A percentile compares a stretch with the other conserved stretches of the same genome.
Evolutionary conservation across 192 early-diverging fungal species (phyloP).

Genomic region (Coemansia sp.): DNA sequence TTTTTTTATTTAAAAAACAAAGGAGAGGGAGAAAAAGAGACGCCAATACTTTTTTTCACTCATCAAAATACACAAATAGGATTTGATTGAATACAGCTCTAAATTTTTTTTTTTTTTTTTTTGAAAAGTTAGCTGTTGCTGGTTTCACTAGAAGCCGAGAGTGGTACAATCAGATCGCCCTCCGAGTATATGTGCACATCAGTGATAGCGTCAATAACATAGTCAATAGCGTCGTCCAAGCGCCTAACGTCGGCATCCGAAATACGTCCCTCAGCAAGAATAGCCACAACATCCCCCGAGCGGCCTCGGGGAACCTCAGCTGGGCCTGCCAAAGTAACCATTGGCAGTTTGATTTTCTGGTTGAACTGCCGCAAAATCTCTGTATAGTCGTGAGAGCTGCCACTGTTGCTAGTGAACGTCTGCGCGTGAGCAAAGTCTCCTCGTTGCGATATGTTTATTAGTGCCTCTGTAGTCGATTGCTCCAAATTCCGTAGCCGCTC

Average conservation of each 20-base stretch:
- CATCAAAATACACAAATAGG: too few relatives aligned
- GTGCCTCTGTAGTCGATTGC: slow-evolving; percentile 42
- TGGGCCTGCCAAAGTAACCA: slow-evolving; percentile 32
- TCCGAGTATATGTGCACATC: slow-evolving; percentile 20
- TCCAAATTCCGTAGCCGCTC: slow-evolving; percentile 45
- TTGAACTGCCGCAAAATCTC: slow-evolving; percentile 46
- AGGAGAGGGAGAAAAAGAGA: too few relatives aligned
- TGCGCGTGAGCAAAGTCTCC: slow-evolving; percentile 29
- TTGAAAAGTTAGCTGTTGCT: background rate
- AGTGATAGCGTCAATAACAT: slow-evolving; percentile 32
- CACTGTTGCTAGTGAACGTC: slow-evolving; percentile 18
- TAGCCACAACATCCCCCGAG: slow-evolving; percentile 13
- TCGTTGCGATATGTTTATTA: slow-evolving; percentile 48
- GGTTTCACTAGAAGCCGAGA: slow-evolving; percentile 20
- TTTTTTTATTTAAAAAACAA: too few relatives aligned
- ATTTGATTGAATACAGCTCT: too few relatives aligned
- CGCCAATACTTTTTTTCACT: too few relatives aligned
- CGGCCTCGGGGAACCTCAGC: slow-evolving; percentile 12
- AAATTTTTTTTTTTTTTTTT: background rate
- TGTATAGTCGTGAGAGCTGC: slow-evolving; percentile 38
- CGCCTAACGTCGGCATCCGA: slow-evolving; percentile 13
- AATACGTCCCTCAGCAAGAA: slow-evolving; percentile 25
- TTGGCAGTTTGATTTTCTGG: slow-evolving; percentile 38
- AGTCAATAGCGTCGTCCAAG: slow-evolving; percentile 24
- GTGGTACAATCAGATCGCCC: slow-evolving; percentile 41